Conservation (phyloP, 1,139 yeast species). For the Geotrichum reessii region DNA sequence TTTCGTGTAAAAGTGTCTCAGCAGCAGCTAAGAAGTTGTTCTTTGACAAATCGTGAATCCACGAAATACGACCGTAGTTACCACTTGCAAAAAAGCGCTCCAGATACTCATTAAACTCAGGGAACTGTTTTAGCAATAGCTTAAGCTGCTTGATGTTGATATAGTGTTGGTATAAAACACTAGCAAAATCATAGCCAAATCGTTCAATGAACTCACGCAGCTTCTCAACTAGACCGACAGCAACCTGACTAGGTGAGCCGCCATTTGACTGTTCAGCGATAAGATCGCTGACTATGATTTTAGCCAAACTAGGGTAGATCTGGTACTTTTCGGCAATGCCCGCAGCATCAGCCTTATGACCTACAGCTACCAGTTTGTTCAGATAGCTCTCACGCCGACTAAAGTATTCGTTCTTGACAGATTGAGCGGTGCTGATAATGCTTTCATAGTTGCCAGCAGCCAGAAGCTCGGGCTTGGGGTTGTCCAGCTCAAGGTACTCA, state of each 20-base stretch:
- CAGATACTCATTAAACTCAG: constrained; percentile 48
- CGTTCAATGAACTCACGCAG: constrained; percentile 52
- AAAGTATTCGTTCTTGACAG: background rate
- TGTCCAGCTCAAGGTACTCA: background rate
- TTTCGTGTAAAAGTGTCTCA: constrained; percentile 35
- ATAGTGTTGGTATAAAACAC: constrained; percentile 56
- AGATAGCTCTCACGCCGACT: constrained; percentile 47
- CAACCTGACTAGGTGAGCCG: constrained; percentile 30
- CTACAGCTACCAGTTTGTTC: constrained; percentile 44
- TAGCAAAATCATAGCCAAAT: constrained; percentile 67
- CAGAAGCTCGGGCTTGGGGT: background rate
- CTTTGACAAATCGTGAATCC: constrained; percentile 64
- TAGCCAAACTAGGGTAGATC: constrained; percentile 63
- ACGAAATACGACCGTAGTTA: constrained; percentile 54
- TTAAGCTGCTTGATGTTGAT: constrained; percentile 50
- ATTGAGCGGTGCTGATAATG: constrained; percentile 3
- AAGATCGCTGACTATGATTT: constrained; percentile 51
- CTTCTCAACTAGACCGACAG: constrained; percentile 25
- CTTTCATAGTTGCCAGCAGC: background rate
- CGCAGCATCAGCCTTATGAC: constrained; percentile 50
- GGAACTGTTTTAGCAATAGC: constrained; percentile 52
- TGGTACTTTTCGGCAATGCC: constrained; percentile 60
- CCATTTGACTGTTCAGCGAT: constrained; percentile 23
- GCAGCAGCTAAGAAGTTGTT: constrained; percentile 50
- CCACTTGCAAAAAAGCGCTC: constrained; percentile 48